phyloP scores from a whole-genome alignment of 805 yeast genomes.

The Torulaspora indica region DNA sequence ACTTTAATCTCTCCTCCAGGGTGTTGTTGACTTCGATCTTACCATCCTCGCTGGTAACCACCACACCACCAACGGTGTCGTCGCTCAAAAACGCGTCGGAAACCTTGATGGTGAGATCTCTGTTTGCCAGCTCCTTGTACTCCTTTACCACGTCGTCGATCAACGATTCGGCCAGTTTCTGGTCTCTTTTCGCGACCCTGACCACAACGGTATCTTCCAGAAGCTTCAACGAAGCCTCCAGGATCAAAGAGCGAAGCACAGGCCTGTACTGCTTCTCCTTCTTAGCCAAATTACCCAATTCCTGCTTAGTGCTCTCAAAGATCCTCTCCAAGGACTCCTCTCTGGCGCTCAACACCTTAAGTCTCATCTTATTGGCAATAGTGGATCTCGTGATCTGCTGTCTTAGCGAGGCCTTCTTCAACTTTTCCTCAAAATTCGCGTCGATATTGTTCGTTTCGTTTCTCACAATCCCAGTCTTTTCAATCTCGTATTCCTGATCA shows the following conservation, averaged over 20 bases:
- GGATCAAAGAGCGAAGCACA: constrained; percentile 69
- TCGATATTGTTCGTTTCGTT: constrained; percentile 88
- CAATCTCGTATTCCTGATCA: constrained; percentile 97
- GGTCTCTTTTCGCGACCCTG: constrained; percentile 45
- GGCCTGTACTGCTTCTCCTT: constrained; percentile 60
- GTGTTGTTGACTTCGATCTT: constrained; percentile 90
- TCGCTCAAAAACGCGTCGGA: constrained; percentile 58
- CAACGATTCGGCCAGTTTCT: constrained; percentile 38
- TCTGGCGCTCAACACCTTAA: constrained; percentile 80
- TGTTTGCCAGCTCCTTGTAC: constrained; percentile 59
- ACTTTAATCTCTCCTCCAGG: constrained; percentile 84
- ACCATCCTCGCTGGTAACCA: constrained; percentile 64
- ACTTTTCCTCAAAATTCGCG: constrained; percentile 66
- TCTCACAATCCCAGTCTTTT: constrained; percentile 91
- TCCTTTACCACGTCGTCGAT: constrained; percentile 55
- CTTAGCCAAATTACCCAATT: constrained; percentile 53
- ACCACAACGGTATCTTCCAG: constrained; percentile 66
- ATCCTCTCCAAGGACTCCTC: constrained; percentile 73
- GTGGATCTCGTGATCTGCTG: constrained; percentile 96
- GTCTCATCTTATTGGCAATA: constrained; percentile 90
- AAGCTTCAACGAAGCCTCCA: constrained; percentile 68
- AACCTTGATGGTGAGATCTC: constrained; percentile 50
- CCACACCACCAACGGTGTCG: constrained; percentile 78
- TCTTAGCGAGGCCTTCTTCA: constrained; percentile 85
- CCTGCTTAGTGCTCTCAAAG: constrained; percentile 61